A percentile compares a stretch with the other conserved stretches of the same genome.
These are phyloP conservation scores for Tuber magnatum DNA, from an alignment of 495 filamentous ascomycete genomes.

Conservation along the genomic window DNA sequence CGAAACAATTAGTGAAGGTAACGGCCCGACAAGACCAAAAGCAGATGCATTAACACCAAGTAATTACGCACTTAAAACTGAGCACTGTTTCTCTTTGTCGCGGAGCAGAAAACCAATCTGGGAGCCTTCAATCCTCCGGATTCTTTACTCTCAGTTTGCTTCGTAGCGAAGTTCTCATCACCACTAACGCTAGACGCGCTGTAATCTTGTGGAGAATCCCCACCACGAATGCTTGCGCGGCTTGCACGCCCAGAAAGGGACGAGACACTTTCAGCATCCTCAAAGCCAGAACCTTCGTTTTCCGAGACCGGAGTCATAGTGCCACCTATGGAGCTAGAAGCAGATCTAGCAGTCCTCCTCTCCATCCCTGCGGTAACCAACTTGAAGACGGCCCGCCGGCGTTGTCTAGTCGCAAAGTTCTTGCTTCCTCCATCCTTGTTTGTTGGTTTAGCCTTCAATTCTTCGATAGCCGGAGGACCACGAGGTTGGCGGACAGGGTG, in stretches of 20 bases:
- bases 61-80: constrained; percentile 45
- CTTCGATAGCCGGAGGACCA: constrained; percentile 84
- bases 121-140: constrained; percentile 62
- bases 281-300: constrained; percentile 67
- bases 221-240: constrained; percentile 73
- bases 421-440: constrained; percentile 94
- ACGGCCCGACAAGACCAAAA: constrained; percentile 10
- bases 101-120: constrained; percentile 77
- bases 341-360: constrained; percentile 61
- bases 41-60: constrained; percentile 12
- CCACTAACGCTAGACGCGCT: constrained; percentile 59
- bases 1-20: constrained; percentile 25
- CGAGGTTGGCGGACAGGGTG: constrained; percentile 91
- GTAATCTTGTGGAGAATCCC: constrained; percentile 53
- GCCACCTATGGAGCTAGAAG: constrained; percentile 55
- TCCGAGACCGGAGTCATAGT: constrained; percentile 87
- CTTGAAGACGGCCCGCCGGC: constrained; percentile 83
- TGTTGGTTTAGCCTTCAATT: constrained; percentile 82
- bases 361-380: constrained; percentile 84
- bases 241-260: constrained; percentile 72
- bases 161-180: constrained; percentile 54
- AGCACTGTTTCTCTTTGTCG: constrained; percentile 82
- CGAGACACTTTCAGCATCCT: constrained; percentile 76
- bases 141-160: constrained; percentile 45
- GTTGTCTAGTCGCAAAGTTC: constrained; percentile 92